A percentile compares a stretch with the other conserved stretches of the same genome.
Evolutionary conservation across 768 basidiomycete species (phyloP).

Genomic region (Suillus variegatus): DNA sequence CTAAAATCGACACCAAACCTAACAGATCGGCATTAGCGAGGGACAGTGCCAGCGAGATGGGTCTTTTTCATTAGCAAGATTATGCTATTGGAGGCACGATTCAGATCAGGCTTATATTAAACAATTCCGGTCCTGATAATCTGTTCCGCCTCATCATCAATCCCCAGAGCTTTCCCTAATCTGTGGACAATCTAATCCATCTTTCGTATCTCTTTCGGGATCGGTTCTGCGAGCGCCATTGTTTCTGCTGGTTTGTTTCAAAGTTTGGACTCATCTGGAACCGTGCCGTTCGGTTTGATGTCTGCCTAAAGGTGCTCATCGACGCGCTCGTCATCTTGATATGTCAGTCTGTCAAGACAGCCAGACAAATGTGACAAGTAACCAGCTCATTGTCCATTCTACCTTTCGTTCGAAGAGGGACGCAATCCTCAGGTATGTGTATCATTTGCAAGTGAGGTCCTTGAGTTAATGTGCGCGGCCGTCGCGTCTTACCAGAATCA

Average conservation of each 20-base stretch:
- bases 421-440: conserved; percentile 46
- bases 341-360: no score
- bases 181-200: not conserved
- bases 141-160: not conserved
- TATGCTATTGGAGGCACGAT: not conserved
- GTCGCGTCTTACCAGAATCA: conserved; percentile 25
- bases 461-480: not conserved
- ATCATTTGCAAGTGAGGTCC: conserved; percentile 5
- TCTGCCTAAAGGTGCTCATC: no score
- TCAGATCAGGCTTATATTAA: not conserved
- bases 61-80: not conserved
- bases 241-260: not conserved
- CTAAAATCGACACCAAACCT: no score
- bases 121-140: not conserved
- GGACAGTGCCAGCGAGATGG: not conserved
- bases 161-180: not conserved
- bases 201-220: not conserved
- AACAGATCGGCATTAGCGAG: not conserved
- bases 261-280: not conserved
- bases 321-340: no score
- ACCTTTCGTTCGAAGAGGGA: conserved; percentile 69
- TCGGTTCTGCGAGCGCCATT: not conserved
- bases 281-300: no score
- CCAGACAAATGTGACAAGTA: not conserved
- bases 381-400: no score